Evolutionary conservation across 306 rosid species (phyloP), one percentile per base, ranked within the genome.

Genomic region (Quercus suber): DNA sequence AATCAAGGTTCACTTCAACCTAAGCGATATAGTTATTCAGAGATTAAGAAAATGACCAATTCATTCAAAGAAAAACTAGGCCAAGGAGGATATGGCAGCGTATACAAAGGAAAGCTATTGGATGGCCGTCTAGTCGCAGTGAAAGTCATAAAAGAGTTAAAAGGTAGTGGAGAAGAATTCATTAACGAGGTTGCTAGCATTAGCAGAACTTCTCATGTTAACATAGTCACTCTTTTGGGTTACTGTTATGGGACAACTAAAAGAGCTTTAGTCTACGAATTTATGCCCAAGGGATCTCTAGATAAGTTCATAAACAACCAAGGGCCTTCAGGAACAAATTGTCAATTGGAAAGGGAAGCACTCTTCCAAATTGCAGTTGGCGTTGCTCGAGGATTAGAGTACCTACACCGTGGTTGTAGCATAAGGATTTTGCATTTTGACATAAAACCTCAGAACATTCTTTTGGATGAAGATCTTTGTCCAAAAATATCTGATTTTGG

Each of bases 221-320:
- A 41, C 11, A 41, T 41, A 41, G 45, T 41, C 12, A 41, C 45
- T 41, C 45, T 41, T 41, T 41, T 41, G 12, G 45, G 45, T 41
- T 41, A 41, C 2, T 41, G 45, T 41, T 8, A 8, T 41, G 45
- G 45, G 9, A 41, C 45, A 41, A 41, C 3, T 41, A 41, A 41
- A 41, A 41, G 45, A 41, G 45, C 45, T 41, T 41, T 41, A 41
- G 45, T 41, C 45, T 41, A 88, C 65, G 89, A 85, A 52, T 74
- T 73, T 52, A 83, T 88, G 88, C 37, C 80, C 5, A 86, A 86
- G 59, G 83, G 89, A 0, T 86, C 89, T 9, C 55, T 88, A 11
- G 89, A 86, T 33, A 88, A 74, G 6, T 81, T 76, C 69, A 81
- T 83, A 7, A 4, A 51, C 5, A 74, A 52, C 37, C 75, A 1